phyloP scores from a whole-genome alignment of 345 rosid species.

The Ceriops zippeliana region DNA sequence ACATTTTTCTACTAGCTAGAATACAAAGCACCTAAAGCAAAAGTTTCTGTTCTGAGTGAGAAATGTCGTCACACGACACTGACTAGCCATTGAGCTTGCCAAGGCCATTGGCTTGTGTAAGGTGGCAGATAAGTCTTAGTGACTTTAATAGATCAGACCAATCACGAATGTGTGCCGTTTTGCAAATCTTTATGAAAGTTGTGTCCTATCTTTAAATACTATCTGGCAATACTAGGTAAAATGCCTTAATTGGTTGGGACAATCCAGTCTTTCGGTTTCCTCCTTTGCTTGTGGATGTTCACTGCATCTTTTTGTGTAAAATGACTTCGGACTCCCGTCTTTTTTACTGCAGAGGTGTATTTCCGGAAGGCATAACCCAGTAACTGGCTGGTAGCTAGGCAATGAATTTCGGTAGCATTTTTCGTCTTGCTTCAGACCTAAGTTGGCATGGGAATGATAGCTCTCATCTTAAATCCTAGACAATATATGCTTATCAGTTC shows the following conservation, averaged over 20 bases:
- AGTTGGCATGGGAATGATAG: conserved; percentile 20
- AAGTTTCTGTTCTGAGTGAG: conserved; percentile 21
- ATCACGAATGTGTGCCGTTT: neutral
- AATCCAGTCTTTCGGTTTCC: neutral
- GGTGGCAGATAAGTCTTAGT: conserved; percentile 21
- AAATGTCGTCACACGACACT: conserved; percentile 24
- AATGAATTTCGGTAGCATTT: neutral
- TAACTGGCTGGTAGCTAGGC: conserved; percentile 3
- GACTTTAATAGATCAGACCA: neutral
- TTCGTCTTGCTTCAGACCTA: conserved; percentile 3
- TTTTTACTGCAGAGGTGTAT: neutral
- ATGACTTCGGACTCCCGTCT: too few relatives aligned
- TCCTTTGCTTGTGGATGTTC: too few relatives aligned
- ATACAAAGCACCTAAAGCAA: conserved; percentile 22
- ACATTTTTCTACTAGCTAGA: conserved; percentile 4
- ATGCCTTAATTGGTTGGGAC: neutral
- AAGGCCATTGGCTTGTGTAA: conserved; percentile 28
- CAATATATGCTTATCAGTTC: neutral
- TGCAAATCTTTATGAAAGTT: neutral
- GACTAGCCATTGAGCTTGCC: conserved; percentile 1
- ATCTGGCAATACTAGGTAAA: neutral
- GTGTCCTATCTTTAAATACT: neutral
- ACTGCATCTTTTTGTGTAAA: too few relatives aligned
- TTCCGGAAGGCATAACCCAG: conserved; percentile 13
- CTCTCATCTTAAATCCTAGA: conserved; percentile 6